phyloP scores from a whole-genome alignment of 2,329 filamentous ascomycete genomes.

The Elsinoe arachidis region DNA sequence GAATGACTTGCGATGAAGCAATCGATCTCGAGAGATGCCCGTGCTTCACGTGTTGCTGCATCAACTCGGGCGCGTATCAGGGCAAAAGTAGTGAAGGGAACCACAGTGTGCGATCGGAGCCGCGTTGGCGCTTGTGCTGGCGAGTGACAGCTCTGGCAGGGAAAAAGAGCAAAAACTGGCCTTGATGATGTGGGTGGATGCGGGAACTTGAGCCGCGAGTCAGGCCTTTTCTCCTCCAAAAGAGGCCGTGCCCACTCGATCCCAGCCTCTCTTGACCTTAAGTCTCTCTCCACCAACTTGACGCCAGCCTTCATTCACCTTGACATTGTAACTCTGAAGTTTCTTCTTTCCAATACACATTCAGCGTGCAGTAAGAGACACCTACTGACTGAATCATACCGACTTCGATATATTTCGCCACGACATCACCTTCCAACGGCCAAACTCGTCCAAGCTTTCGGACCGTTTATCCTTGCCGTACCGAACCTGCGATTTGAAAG shows the following conservation, averaged over 20 bases:
- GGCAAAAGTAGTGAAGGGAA: background rate
- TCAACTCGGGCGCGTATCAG: background rate
- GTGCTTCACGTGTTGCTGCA: slow-evolving; percentile 7
- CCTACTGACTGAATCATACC: background rate
- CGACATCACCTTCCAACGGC: background rate
- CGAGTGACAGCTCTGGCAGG: background rate
- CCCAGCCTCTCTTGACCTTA: slow-evolving; percentile 6
- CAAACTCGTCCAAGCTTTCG: slow-evolving; percentile 5
- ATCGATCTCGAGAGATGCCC: background rate
- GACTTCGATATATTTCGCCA: background rate
- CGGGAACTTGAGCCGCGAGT: background rate
- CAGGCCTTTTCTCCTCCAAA: background rate
- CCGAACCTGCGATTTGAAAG: slow-evolving; percentile 5
- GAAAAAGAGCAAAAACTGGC: background rate
- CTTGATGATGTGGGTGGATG: slow-evolving; percentile 5
- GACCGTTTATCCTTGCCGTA: slow-evolving; percentile 7
- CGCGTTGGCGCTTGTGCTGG: background rate
- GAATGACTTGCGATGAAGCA: background rate
- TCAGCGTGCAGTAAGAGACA: background rate
- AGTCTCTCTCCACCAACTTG: background rate
- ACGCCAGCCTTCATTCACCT: background rate
- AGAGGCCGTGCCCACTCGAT: background rate
- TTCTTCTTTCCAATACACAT: background rate
- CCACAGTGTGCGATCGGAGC: background rate
- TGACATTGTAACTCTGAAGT: background rate